These are phyloP conservation scores for Abrus precatorius DNA, from an alignment of 306 rosid species.

Conservation along the genomic window DNA sequence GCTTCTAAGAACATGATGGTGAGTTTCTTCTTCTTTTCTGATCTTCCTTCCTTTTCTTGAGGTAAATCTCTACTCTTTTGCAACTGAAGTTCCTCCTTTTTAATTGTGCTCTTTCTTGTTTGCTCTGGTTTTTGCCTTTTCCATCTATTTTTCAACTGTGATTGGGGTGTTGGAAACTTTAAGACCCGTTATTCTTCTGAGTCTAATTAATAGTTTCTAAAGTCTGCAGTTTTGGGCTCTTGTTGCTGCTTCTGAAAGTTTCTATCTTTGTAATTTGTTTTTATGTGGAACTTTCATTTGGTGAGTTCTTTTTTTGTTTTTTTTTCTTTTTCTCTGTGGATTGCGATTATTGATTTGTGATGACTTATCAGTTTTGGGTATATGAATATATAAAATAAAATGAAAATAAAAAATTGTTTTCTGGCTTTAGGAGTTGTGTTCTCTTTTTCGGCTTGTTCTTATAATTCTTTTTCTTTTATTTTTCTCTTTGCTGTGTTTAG, in stretches of 20 bases:
- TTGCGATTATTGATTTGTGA: constrained; percentile 1
- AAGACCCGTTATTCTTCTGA: constrained; percentile 40
- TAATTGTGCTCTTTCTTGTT: not conserved
- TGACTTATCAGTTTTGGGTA: constrained; percentile 1
- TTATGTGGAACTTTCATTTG: constrained; percentile 24
- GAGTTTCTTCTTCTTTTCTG: constrained; percentile 50
- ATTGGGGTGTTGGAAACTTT: constrained; percentile 41
- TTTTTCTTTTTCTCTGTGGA: not conserved
- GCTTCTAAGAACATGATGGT: constrained; percentile 39
- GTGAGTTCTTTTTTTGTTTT: constrained; percentile 2
- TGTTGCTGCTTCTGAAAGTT: constrained; percentile 29
- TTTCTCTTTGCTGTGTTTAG: constrained; percentile 47
- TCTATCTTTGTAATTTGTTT: constrained; percentile 15
- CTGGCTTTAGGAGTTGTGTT: not conserved
- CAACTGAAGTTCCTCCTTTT: not conserved
- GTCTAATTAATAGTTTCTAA: constrained; percentile 33
- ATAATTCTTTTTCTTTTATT: constrained; percentile 21
- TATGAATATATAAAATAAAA: not conserved
- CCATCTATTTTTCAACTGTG: not conserved
- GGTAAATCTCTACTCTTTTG: constrained; percentile 23
- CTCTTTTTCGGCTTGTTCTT: constrained; percentile 27
- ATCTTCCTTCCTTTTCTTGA: not conserved
- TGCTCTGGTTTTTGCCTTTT: not conserved
- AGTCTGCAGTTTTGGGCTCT: constrained; percentile 45
- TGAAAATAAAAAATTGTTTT: not conserved